phyloP scores from a whole-genome alignment of 2,329 filamentous ascomycete genomes.

The Geoglossum cookeanum region DNA sequence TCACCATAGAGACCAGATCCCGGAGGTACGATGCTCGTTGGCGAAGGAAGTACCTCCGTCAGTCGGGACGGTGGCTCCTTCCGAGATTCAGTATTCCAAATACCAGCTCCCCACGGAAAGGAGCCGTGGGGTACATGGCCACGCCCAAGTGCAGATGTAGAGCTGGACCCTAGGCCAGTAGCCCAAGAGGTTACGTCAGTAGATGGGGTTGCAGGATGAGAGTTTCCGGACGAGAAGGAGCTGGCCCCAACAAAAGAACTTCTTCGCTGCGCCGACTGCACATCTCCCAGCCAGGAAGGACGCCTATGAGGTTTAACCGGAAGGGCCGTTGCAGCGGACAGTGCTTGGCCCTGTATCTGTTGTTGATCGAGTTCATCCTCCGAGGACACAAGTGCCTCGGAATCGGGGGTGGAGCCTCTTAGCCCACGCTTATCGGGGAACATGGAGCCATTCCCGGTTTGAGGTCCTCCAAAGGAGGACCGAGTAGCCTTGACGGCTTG shows the following conservation, averaged over 20 bases:
- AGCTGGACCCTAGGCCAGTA: constrained; percentile 18
- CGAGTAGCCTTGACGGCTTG: not conserved
- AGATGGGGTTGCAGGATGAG: constrained; percentile 64
- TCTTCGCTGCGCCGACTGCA: constrained; percentile 48
- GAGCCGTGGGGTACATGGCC: constrained; percentile 12
- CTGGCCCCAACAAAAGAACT: constrained; percentile 51
- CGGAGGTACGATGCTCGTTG: constrained; percentile 41
- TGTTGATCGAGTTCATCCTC: constrained; percentile 73
- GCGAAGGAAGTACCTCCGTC: constrained; percentile 56
- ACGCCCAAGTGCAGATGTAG: constrained; percentile 11
- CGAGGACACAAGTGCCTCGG: constrained; percentile 80
- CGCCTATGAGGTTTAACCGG: constrained; percentile 42
- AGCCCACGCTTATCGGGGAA: not conserved
- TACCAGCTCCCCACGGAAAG: constrained; percentile 61
- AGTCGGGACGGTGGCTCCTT: constrained; percentile 60
- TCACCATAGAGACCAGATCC: constrained; percentile 28
- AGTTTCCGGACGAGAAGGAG: constrained; percentile 60
- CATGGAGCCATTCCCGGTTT: not conserved
- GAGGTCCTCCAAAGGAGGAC: not conserved
- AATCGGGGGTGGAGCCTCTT: constrained; percentile 64
- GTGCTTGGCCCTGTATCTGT: constrained; percentile 30
- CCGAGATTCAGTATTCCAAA: constrained; percentile 57
- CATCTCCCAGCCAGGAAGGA: constrained; percentile 75
- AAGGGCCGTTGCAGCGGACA: constrained; percentile 11
- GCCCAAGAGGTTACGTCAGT: constrained; percentile 37